Evolutionary conservation across 306 rosid genomes (phyloP).

Genomic region (Citrullus colocynthis): DNA sequence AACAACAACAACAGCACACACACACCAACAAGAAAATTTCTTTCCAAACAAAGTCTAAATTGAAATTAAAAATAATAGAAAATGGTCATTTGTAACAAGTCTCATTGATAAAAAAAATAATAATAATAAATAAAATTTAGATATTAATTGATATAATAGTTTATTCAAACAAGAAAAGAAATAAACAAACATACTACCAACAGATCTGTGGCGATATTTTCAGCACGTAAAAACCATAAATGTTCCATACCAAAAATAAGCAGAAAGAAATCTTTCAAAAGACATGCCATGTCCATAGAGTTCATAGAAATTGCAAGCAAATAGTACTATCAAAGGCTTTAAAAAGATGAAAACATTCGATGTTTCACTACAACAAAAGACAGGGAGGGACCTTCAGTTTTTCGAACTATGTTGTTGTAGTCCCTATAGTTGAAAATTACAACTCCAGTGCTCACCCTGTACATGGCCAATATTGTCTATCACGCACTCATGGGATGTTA

Average conservation of each 20-base stretch:
- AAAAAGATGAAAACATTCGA: background rate
- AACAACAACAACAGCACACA: too few species aligned
- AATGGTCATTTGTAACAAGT: background rate
- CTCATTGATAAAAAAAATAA: background rate
- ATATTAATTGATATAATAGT: background rate
- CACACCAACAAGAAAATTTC: too few species aligned
- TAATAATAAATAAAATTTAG: background rate
- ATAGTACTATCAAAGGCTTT: background rate
- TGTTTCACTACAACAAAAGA: background rate
- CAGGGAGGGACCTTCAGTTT: conserved; percentile 75
- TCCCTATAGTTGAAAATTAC: conserved; percentile 91
- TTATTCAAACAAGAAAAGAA: background rate
- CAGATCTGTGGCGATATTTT: background rate
- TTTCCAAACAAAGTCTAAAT: background rate
- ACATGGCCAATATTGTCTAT: conserved; percentile 5
- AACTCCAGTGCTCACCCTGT: conserved; percentile 59
- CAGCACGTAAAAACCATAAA: background rate
- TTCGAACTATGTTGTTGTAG: conserved; percentile 49
- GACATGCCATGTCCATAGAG: background rate
- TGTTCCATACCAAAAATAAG: background rate
- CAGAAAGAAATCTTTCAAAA: background rate
- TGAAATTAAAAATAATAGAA: background rate
- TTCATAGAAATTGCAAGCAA: background rate
- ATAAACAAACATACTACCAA: background rate
- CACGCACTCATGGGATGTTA: background rate